Percentiles rank a stretch among this genome's conserved stretches.
Evolutionary conservation across 768 basidiomycete species (phyloP).

Genomic region (Pisolithus marmoratus): DNA sequence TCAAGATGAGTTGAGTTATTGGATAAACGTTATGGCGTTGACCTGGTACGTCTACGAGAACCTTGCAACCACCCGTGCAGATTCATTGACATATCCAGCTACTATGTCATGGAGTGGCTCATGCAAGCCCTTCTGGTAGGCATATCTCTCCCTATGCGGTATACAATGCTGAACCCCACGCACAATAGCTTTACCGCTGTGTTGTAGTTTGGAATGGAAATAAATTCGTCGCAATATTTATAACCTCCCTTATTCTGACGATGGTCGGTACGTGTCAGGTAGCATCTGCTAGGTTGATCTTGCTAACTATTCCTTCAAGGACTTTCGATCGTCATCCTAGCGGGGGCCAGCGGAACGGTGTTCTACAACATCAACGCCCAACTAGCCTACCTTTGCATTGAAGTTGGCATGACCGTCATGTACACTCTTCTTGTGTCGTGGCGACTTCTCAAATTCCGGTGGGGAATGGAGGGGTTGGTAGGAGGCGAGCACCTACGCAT

Average conservation of each 20-base stretch:
- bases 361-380: constrained; percentile 17
- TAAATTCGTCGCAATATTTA: constrained; percentile 10
- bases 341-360: constrained; percentile 2
- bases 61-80: not conserved
- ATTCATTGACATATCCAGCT: constrained; percentile 8
- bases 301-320: constrained; percentile 2
- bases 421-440: constrained; percentile 26
- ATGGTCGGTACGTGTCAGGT: constrained; percentile 10
- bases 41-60: constrained; percentile 9
- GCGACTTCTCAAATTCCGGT: constrained; percentile 22
- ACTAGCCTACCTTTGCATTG: constrained; percentile 24
- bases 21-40: constrained; percentile 17
- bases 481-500: constrained; percentile 11
- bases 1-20: constrained; percentile 8
- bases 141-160: not conserved
- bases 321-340: constrained; percentile 14
- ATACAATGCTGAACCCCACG: not conserved
- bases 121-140: constrained; percentile 20
- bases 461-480: constrained; percentile 7
- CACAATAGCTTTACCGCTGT: constrained; percentile 8
- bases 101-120: constrained; percentile 26
- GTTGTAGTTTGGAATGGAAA: constrained; percentile 11
- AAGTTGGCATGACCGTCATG: constrained; percentile 26
- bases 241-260: constrained; percentile 9
- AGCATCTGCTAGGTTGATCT: not conserved